Base-by-base conservation (phyloP, 352 stramenopile species). In the Phytophthora nicotianae region DNA sequence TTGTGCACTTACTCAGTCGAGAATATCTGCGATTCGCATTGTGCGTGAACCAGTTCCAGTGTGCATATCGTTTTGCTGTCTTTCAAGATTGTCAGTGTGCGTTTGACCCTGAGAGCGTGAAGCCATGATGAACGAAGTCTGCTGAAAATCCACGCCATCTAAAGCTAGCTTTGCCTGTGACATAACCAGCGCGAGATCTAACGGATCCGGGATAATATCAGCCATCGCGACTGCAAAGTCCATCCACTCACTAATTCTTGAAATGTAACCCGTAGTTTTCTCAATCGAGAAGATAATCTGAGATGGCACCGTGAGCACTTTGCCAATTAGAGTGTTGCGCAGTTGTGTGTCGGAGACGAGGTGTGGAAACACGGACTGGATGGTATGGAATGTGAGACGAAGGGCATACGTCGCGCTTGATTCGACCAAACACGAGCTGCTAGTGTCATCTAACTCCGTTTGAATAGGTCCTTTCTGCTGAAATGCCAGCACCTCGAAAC, bases 291-390 rank as follows among this genome's bases (percentile, higher is more conserved):
- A 40, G n/a, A 41, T 17, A 17, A 58, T 17, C 3, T 58, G 24
- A 3, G 51, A 48, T 32, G 51, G 51, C 10, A 58, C 51, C 27
- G 42, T 40, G 51, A 58, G 20, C 38, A 50, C 35, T 50, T 58
- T 58, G 16, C 38, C 51, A 40, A 58, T 38, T 10, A 58, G 48
- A 43, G 26, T 13, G 16, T 58, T 27, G 6, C 24, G 6, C 2
- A 50, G 17, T 19, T n/a, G 6, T 10, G 16, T 16, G 17, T 48
- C 35, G 10, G 14, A 57, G 1, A 46, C 7, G 3, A 57, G 33
- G 19, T 48, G 50, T 5, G 50, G 50, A 37, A 57, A 57, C n/a
- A 47, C 50, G 0, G 38, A 23, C n/a, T 57, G 14, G n/a, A 57
- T 57, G 8, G 32, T 38, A 35, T 48, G n/a, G 11, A 35, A 19